Percentiles rank a stretch among this genome's conserved stretches.
phyloP scores from a whole-genome alignment of 164 flowering plant species.

The Aristolochia contorta region DNA sequence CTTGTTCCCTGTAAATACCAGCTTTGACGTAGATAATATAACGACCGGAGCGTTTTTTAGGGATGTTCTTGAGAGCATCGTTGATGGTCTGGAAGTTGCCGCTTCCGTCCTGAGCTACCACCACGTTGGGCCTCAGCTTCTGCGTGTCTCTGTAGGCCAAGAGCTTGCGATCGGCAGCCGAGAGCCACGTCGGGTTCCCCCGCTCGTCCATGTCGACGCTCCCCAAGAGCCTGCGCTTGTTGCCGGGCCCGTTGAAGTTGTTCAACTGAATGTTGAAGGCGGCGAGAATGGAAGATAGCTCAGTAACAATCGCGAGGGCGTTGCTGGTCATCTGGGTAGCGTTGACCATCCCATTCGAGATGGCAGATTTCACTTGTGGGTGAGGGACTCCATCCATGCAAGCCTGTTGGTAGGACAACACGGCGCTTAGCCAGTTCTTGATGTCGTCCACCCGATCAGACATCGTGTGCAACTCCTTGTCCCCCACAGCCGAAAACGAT shows the following conservation, averaged over 20 bases:
- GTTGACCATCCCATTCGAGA: slow-evolving; percentile 19
- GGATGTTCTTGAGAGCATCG: slow-evolving; percentile 31
- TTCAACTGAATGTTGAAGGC: slow-evolving; percentile 12
- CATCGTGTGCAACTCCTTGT: not conserved
- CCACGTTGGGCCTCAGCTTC: slow-evolving; percentile 25
- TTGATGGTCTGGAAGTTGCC: slow-evolving; percentile 39
- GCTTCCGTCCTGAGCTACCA: slow-evolving; percentile 55
- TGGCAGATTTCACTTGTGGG: slow-evolving; percentile 35
- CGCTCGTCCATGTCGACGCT: slow-evolving; percentile 4
- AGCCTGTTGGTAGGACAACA: not conserved
- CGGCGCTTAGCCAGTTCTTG: slow-evolving; percentile 3
- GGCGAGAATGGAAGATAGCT: slow-evolving; percentile 16
- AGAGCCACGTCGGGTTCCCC: slow-evolving; percentile 32
- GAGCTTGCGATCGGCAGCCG: slow-evolving; percentile 25
- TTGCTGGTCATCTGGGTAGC: slow-evolving; percentile 30
- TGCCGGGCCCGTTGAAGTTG: not conserved
- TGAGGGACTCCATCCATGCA: slow-evolving; percentile 7
- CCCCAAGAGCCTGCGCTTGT: not conserved
- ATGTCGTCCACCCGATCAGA: not conserved
- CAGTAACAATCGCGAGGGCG: slow-evolving; percentile 43
- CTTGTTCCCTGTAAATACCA: slow-evolving; percentile 33
- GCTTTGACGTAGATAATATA: slow-evolving; percentile 45
- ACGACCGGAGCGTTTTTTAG: slow-evolving; percentile 15
- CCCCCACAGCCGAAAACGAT: slow-evolving; percentile 14
- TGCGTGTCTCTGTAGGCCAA: slow-evolving; percentile 6